These are phyloP conservation scores for Sicyos baderoa DNA, from an alignment of 306 rosid species.

Conservation along the genomic window DNA sequence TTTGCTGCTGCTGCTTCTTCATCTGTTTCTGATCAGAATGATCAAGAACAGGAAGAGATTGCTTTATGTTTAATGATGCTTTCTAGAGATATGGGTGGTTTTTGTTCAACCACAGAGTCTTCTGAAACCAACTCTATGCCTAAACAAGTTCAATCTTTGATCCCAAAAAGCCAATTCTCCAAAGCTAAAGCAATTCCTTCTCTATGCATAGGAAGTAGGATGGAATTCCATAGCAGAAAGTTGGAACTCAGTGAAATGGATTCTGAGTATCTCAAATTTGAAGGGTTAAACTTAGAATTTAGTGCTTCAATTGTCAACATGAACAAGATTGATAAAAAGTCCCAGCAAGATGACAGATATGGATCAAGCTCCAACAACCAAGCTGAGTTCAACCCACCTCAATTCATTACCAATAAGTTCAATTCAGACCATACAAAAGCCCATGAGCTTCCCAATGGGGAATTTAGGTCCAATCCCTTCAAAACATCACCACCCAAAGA, in stretches of 20 bases:
- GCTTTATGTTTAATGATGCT: conserved; percentile 93
- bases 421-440: conserved; percentile 36
- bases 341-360: conserved; percentile 26
- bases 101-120: conserved; percentile 42
- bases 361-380: conserved; percentile 23
- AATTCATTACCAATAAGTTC: conserved; percentile 26
- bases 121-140: conserved; percentile 47
- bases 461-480: conserved; percentile 25
- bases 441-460: conserved; percentile 20
- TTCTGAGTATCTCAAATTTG: conserved; percentile 24
- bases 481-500: conserved; percentile 22
- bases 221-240: conserved; percentile 27
- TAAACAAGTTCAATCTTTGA: conserved; percentile 37
- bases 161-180: conserved; percentile 24
- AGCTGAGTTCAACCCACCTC: conserved; percentile 29
- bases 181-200: conserved; percentile 22
- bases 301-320: conserved; percentile 14
- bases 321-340: conserved; percentile 22
- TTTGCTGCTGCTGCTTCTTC: conserved; percentile 35
- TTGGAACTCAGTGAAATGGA: conserved; percentile 23
- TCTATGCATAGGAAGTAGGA: background rate
- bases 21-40: conserved; percentile 54
- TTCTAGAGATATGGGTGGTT: conserved; percentile 48
- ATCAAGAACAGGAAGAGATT: conserved; percentile 78
- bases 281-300: conserved; percentile 23